Evolutionary conservation across 768 basidiomycete species (phyloP).

Genomic region (Kwoniella sp.): DNA sequence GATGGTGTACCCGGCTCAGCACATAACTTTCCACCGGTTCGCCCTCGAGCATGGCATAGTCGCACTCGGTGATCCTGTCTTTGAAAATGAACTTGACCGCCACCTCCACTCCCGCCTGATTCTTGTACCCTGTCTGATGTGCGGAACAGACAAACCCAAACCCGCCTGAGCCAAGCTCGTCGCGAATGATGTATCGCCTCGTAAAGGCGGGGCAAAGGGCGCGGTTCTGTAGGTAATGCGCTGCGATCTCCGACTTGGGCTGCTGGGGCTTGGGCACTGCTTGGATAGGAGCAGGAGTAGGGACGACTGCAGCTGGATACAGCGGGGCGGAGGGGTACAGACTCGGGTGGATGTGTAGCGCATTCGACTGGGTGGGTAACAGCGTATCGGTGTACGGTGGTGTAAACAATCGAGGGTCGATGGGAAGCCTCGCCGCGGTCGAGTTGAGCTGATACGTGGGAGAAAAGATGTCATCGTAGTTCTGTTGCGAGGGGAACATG

Average conservation of each 20-base stretch:
- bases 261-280: constrained; percentile 1
- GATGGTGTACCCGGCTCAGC: constrained; percentile 65
- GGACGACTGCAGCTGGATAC: constrained; percentile 1
- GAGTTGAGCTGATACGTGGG: constrained; percentile 4
- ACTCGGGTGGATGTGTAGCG: constrained; percentile 2
- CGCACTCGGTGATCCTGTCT: constrained; percentile 53
- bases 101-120: constrained; percentile 61
- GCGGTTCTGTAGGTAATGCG: constrained; percentile 24
- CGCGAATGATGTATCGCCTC: constrained; percentile 42
- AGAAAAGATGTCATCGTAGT: constrained; percentile 12
- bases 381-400: constrained; percentile 3
- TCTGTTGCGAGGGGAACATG: background rate
- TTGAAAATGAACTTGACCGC: constrained; percentile 95
- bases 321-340: constrained; percentile 11
- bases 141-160: constrained; percentile 95
- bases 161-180: constrained; percentile 73
- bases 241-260: constrained; percentile 22
- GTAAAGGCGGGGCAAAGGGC: constrained; percentile 38
- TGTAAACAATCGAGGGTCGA: constrained; percentile 6
- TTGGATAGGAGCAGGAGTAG: constrained; percentile 1
- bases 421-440: background rate
- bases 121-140: constrained; percentile 54
- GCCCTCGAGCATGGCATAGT: constrained; percentile 23
- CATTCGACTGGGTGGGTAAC: background rate
- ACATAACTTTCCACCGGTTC: constrained; percentile 74